Conservation (phyloP, 2,329 filamentous ascomycete species). For the Metarhizium album region DNA sequence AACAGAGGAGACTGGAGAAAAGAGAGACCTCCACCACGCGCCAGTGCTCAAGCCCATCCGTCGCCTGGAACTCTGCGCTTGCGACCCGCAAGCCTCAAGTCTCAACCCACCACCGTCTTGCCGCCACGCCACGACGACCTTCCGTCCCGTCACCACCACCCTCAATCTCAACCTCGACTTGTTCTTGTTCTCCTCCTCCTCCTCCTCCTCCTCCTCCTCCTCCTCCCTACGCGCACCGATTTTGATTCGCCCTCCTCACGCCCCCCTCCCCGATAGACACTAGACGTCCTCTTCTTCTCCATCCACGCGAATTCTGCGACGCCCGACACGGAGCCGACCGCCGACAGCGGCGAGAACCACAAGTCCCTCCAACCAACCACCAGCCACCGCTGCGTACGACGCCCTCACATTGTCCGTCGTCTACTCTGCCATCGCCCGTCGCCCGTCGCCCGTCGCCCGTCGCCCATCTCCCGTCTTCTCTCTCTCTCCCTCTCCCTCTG, state of each 20-base stretch:
- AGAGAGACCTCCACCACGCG: too few relatives aligned
- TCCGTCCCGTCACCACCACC: conserved; percentile 1
- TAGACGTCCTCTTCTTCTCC: background rate
- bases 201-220: too few relatives aligned
- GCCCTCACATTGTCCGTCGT: background rate
- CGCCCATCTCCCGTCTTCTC: too few relatives aligned
- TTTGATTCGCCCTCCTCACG: background rate
- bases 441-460: too few relatives aligned
- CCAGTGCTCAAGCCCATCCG: too few relatives aligned
- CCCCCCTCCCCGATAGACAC: too few relatives aligned
- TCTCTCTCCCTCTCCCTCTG: too few relatives aligned
- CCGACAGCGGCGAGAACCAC: background rate
- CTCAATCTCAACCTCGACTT: too few relatives aligned
- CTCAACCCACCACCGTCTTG: conserved; percentile 1
- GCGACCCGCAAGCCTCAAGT: background rate
- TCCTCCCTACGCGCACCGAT: background rate
- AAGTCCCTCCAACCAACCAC: background rate
- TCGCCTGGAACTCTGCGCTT: background rate
- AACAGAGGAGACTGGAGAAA: too few relatives aligned
- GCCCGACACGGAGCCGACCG: conserved; percentile 4
- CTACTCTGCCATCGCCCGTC: background rate
- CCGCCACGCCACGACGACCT: conserved; percentile 5
- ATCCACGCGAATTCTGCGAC: background rate
- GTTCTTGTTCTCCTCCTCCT: too few relatives aligned
- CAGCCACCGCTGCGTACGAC: background rate